Percentiles rank a stretch among this genome's conserved stretches.
Conservation (phyloP, 768 basidiomycete species). For the Postia placenta region DNA sequence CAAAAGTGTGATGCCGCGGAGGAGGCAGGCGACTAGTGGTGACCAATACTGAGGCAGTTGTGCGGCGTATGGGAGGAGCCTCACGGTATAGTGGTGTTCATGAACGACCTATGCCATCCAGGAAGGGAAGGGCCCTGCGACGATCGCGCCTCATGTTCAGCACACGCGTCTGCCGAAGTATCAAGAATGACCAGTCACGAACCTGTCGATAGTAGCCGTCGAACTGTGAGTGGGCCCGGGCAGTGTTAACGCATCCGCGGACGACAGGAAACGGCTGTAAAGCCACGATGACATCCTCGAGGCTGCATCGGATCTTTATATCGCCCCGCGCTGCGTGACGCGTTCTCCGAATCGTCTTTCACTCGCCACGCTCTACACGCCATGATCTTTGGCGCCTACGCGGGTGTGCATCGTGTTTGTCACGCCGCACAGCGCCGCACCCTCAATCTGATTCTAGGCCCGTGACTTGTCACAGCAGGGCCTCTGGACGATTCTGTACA, state of each 20-base stretch:
- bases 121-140: constrained; percentile 21
- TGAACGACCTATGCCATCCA: background rate
- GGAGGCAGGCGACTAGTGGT: background rate
- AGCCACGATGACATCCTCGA: constrained; percentile 10
- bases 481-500: background rate
- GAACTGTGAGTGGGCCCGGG: too few relatives aligned
- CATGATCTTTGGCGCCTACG: constrained; percentile 1
- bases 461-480: background rate
- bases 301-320: constrained; percentile 24
- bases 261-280: constrained; percentile 8
- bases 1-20: background rate
- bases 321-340: constrained; percentile 10
- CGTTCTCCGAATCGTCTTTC: constrained; percentile 6
- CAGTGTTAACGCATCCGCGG: too few relatives aligned
- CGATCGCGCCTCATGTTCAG: constrained; percentile 53
- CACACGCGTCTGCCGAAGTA: constrained; percentile 37
- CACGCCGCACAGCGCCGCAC: background rate
- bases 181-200: background rate
- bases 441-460: background rate
- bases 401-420: background rate
- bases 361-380: constrained; percentile 13
- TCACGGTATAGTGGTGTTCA: background rate
- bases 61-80: background rate
- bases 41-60: too few relatives aligned
- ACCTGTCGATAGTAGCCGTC: background rate